Evolutionary conservation across 1,284 basidiomycete species (phyloP), one percentile per base, ranked within the genome.

Genomic region (Sporisorium scitamineum): DNA sequence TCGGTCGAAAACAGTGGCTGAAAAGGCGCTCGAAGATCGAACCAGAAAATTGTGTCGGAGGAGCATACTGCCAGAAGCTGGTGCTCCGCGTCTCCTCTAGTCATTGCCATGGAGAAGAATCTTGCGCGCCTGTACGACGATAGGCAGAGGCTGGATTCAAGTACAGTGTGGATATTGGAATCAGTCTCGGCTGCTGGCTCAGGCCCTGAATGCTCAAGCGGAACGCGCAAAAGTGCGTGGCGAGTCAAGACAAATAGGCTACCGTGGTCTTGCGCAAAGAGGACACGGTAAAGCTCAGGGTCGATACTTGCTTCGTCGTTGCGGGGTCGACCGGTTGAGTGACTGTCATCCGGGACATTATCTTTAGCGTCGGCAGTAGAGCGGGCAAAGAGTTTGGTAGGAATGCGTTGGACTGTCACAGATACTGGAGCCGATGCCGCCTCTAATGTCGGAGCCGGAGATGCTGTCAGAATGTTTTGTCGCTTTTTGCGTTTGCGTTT

Each of bases 21-120:
- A 0, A 45, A n/a, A 0, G 42, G 31, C 0, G 47, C 29, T 5
- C 53, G 24, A 14, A 63, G 27, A 31, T 72, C 63, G n/a, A 75
- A 67, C 72, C 72, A 75, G 34, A 67, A 26, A 24, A 75, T 54
- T 6, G 31, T n/a, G 22, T 70, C 72, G 31, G 72, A 70, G 2
- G 72, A 66, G 48, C 72, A 66, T 16, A 75, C 60, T 9, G 67
- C 72, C 48, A 75, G 22, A 9, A 75, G 34, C 7, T 57, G 53
- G 14, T 52, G 44, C 0, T 54, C n/a, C 3, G 50, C 55, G 37
- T 34, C 31, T 3, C 44, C 18, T 2, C 5, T 13, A 7, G 56
- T 20, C 8, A 47, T 45, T 5, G 62, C 61, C 52, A 75, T 61
- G 5, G 67, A 70, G 20, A 45, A 54, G 53, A 75, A 66, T 6